Evolutionary conservation across 1,284 basidiomycete genomes (phyloP).

Genomic region (Trametes sp.): DNA sequence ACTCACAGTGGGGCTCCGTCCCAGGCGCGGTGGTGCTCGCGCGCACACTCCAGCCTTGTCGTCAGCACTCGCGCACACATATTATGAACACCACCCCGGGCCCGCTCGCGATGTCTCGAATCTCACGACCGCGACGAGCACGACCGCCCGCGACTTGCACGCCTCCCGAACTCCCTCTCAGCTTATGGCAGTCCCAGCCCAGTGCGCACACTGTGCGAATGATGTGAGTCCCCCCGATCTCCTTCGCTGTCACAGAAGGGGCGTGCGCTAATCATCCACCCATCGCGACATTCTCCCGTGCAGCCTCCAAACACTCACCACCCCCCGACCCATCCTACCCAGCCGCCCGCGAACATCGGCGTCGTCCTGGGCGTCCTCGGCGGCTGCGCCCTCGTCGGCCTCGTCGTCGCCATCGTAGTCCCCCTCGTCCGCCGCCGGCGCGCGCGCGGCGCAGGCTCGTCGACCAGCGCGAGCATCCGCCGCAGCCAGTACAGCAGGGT

Average conservation of each 20-base stretch:
- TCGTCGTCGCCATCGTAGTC: conserved; percentile 35
- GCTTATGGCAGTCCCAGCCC: conserved; percentile 28
- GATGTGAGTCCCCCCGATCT: conserved; percentile 32
- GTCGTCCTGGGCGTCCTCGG: conserved; percentile 39
- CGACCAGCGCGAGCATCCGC: conserved; percentile 9
- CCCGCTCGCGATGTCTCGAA: conserved; percentile 4
- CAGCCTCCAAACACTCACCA: conserved; percentile 8
- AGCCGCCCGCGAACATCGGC: conserved; percentile 28
- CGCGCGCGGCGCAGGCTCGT: conserved; percentile 4
- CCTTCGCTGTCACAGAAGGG: conserved; percentile 31
- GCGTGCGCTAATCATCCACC: conserved; percentile 36
- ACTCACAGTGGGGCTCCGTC: neutral
- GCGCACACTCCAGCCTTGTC: neutral
- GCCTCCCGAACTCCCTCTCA: neutral
- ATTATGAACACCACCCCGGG: neutral
- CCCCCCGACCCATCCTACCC: conserved; percentile 7
- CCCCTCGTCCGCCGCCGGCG: conserved; percentile 33
- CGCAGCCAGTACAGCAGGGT: conserved; percentile 20
- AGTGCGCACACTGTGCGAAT: conserved; percentile 34
- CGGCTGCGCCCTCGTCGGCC: conserved; percentile 33
- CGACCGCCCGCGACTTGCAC: neutral
- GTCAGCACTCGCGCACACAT: neutral
- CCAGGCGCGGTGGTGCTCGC: neutral
- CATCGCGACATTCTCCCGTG: conserved; percentile 19
- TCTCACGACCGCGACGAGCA: neutral